A percentile compares a stretch with the other conserved stretches of the same genome.
phyloP scores from a whole-genome alignment of 352 stramenopile genomes.

The Globisporangium radiosum region DNA sequence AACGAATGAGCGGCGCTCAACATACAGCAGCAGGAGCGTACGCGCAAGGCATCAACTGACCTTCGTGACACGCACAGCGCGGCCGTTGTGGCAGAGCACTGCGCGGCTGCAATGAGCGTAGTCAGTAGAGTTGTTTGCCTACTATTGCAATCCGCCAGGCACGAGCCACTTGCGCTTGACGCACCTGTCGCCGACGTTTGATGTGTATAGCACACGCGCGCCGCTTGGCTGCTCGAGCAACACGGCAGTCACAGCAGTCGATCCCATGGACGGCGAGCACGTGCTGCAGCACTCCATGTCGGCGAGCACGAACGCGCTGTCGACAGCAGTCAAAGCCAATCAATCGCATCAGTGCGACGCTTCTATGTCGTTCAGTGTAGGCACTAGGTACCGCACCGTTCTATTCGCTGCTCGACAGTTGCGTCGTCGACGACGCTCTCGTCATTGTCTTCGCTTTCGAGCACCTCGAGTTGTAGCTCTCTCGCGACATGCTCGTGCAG shows the following conservation, averaged over 20 bases:
- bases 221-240: slow-evolving; percentile 30
- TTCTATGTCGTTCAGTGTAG: no score
- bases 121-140: background rate
- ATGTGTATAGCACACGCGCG: slow-evolving; percentile 38
- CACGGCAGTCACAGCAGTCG: slow-evolving; percentile 53
- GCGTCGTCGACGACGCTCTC: slow-evolving; percentile 11
- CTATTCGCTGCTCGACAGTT: slow-evolving; percentile 51
- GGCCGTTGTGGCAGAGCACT: slow-evolving; percentile 48
- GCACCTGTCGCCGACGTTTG: slow-evolving; percentile 77
- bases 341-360: no score
- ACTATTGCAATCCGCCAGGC: no score
- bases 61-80: slow-evolving; percentile 50
- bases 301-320: slow-evolving; percentile 67
- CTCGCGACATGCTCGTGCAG: slow-evolving; percentile 58
- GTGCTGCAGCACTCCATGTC: slow-evolving; percentile 67
- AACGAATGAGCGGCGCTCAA: background rate
- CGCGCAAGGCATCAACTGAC: slow-evolving; percentile 13
- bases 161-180: background rate
- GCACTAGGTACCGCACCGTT: slow-evolving; percentile 24
- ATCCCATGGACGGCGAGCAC: slow-evolving; percentile 39
- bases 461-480: slow-evolving; percentile 15
- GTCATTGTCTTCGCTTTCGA: background rate
- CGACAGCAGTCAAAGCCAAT: no score
- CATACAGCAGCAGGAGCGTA: background rate
- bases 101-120: slow-evolving; percentile 30